Evolutionary conservation across 2,329 filamentous ascomycete genomes (phyloP).

Genomic region (Penicillium sp.): DNA sequence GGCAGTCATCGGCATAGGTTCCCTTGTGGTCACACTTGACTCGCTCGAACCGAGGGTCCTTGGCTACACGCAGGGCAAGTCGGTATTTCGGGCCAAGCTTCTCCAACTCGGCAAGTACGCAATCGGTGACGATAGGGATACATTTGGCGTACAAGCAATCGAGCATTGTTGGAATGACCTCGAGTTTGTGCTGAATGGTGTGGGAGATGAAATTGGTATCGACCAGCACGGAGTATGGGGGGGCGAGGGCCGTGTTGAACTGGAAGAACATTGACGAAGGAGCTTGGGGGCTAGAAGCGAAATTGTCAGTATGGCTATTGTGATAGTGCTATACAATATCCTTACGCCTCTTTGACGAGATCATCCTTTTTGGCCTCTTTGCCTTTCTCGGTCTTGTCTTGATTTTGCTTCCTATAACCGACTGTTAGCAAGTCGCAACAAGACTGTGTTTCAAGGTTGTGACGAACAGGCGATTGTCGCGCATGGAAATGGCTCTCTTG

Average conservation of each 20-base stretch:
- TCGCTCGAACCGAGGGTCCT: conserved; percentile 85
- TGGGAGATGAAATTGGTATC: conserved; percentile 92
- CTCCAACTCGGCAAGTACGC: conserved; percentile 81
- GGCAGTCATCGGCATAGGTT: conserved; percentile 82
- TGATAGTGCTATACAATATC: conserved; percentile 1
- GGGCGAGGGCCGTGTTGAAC: conserved; percentile 81
- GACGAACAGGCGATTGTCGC: conserved; percentile 67
- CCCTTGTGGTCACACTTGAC: conserved; percentile 89
- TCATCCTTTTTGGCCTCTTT: conserved; percentile 23
- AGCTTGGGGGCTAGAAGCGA: conserved; percentile 63
- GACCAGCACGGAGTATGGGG: conserved; percentile 77
- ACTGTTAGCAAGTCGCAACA: conserved; percentile 1
- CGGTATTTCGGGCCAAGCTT: conserved; percentile 88
- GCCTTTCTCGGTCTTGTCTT: conserved; percentile 21
- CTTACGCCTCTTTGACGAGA: conserved; percentile 26
- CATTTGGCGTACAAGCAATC: conserved; percentile 91
- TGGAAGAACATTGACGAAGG: conserved; percentile 84
- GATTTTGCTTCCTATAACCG: conserved; percentile 19
- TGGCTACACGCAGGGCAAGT: conserved; percentile 78
- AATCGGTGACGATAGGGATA: conserved; percentile 81
- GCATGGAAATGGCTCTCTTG: conserved; percentile 79
- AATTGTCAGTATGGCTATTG: conserved; percentile 9
- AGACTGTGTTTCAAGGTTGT: neutral
- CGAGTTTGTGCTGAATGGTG: conserved; percentile 86
- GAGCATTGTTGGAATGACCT: conserved; percentile 85